phyloP scores from a whole-genome alignment of 805 yeast species.

The Huiozyma naganishii region DNA sequence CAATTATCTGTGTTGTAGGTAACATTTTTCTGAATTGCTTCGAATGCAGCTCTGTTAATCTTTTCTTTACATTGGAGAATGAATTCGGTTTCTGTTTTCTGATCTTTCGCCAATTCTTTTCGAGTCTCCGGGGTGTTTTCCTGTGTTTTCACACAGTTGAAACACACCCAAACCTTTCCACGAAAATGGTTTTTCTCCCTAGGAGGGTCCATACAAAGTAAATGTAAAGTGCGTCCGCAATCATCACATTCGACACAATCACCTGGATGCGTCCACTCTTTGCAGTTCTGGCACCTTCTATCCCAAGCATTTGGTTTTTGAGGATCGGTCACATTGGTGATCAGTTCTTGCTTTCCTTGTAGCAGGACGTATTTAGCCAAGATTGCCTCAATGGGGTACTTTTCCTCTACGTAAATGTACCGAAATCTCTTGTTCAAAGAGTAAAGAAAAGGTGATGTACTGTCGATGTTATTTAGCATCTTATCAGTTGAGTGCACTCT shows the following conservation, averaged over 20 bases:
- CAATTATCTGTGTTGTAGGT: constrained; percentile 9
- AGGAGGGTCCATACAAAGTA: constrained; percentile 82
- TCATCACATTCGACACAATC: constrained; percentile 76
- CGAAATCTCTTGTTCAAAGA: constrained; percentile 60
- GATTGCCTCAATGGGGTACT: constrained; percentile 20
- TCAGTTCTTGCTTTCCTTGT: not conserved
- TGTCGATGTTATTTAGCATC: constrained; percentile 44
- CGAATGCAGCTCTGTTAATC: constrained; percentile 11
- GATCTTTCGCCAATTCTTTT: not conserved
- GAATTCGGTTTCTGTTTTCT: not conserved
- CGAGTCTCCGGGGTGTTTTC: constrained; percentile 26
- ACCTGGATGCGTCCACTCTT: constrained; percentile 70
- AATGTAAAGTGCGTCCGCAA: constrained; percentile 62
- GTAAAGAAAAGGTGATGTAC: constrained; percentile 37
- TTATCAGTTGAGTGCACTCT: constrained; percentile 59
- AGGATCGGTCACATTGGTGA: not conserved
- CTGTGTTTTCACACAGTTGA: constrained; percentile 53
- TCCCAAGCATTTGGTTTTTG: constrained; percentile 14
- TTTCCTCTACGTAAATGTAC: constrained; percentile 60
- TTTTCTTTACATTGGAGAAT: constrained; percentile 4
- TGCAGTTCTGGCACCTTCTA: constrained; percentile 54
- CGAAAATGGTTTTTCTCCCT: constrained; percentile 65
- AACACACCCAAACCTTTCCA: constrained; percentile 89
- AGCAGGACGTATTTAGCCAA: constrained; percentile 16
- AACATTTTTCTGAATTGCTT: constrained; percentile 5